Evolutionary conservation across 352 stramenopile species (phyloP), one percentile per base, ranked within the genome.

Genomic region (Phytophthora pini): DNA sequence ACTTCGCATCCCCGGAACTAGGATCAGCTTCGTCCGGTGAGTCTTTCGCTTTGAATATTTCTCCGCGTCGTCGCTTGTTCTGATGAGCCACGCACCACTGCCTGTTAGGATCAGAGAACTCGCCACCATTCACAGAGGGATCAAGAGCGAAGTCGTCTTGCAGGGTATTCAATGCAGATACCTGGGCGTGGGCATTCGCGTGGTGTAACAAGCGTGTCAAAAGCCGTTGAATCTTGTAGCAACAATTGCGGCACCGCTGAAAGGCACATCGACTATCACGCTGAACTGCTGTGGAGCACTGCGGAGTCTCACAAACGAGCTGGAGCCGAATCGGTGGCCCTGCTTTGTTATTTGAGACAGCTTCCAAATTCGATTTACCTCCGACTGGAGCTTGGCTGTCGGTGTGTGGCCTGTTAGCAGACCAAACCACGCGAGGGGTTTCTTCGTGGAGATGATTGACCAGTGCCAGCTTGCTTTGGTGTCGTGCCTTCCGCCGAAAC

Each of bases 211-310:
- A 76, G 29, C 50, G 66, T 27, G 56, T 60, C 20, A 77, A 15
- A 4, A 90, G 65, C 9, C 81, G 71, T 55, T 92, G 84, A 44
- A 89, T 74, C 20, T 74, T 72, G 41, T 92, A 92, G 60, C 84
- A 92, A 61, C 84, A 92, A 36, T 70, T 88, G 27, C 81, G 76
- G 47, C 81, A 90, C 36, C 78, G 62, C 26, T 72, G 55, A 34
- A 90, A 88, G 4, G 62, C 48, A 38, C 84, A 92, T 26, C 29
- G 45, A 55, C 59, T 87, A 8, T 82, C 64, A 47, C 58, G 72
- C 45, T 78, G 71, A 13, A 89, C 41, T 26, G 48, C 56, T 22
- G 68, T 27, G n/a, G 39, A 65, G 27, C 81, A 88, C 32, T 74
- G 61, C 22, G 67, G 53, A 12, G 77, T 59, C 29, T 79, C 2